These are phyloP conservation scores for Lavandula angustifolia DNA, from an alignment of 257 asterid genomes.

Conservation along the genomic window DNA sequence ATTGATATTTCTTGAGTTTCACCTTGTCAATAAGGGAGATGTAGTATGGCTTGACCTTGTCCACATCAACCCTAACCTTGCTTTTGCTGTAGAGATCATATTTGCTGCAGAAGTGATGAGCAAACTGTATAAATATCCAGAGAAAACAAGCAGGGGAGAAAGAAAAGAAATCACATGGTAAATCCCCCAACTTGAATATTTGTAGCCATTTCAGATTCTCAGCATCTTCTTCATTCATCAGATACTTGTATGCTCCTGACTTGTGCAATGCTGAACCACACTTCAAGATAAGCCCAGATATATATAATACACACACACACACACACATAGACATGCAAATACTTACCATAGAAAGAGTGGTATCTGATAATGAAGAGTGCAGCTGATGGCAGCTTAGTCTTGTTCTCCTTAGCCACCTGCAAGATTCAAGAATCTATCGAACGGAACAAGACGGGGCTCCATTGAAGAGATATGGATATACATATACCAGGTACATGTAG, in stretches of 20 bases:
- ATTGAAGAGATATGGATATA: too few relatives aligned
- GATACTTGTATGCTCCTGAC: conserved; percentile 45
- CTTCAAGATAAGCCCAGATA: too few relatives aligned
- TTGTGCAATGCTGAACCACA: conserved; percentile 44
- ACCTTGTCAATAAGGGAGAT: conserved; percentile 52
- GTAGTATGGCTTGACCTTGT: conserved; percentile 59
- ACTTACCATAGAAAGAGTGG: conserved; percentile 54
- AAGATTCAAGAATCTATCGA: background rate
- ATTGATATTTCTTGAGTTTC: too few relatives aligned
- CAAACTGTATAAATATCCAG: background rate
- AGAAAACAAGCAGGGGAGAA: background rate
- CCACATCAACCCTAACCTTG: conserved; percentile 38
- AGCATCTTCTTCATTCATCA: conserved; percentile 54
- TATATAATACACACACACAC: too few relatives aligned
- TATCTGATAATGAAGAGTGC: conserved; percentile 56
- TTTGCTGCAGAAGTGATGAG: conserved; percentile 33
- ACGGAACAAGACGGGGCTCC: background rate
- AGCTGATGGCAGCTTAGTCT: conserved; percentile 53
- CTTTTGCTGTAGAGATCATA: conserved; percentile 56
- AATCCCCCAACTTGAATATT: conserved; percentile 39
- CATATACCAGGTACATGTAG: conserved; percentile 50
- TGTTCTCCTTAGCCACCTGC: conserved; percentile 55
- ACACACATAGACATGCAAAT: background rate
- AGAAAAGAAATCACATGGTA: background rate
- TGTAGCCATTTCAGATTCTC: conserved; percentile 53